phyloP scores from a whole-genome alignment of 2,329 filamentous ascomycete genomes.

The Claviceps humidiphila region DNA sequence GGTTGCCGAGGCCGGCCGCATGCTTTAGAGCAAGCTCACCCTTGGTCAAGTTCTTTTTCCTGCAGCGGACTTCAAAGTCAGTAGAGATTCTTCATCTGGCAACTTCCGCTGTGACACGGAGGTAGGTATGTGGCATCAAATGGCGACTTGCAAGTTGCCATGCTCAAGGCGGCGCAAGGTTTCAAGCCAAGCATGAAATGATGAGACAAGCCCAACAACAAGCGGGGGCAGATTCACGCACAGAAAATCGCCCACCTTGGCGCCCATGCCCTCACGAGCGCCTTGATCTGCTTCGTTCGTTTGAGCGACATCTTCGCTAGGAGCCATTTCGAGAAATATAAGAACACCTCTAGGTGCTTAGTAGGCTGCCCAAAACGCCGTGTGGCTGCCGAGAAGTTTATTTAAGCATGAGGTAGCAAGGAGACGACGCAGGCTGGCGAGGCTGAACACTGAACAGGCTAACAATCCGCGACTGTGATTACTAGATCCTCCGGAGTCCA shows the following conservation, averaged over 20 bases:
- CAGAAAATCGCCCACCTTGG: slow-evolving; percentile 20
- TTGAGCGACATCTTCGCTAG: not conserved
- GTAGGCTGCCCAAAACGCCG: not conserved
- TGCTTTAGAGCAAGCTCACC: slow-evolving; percentile 23
- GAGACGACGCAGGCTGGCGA: not conserved
- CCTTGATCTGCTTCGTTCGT: not conserved
- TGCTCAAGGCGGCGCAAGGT: not conserved
- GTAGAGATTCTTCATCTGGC: slow-evolving; percentile 3
- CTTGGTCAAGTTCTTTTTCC: slow-evolving; percentile 20
- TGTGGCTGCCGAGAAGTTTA: not conserved
- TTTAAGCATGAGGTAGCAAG: not conserved
- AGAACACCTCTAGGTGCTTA: not conserved
- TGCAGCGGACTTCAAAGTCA: slow-evolving; percentile 2
- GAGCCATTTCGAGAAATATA: not conserved
- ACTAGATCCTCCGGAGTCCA: not conserved
- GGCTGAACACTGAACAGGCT: not conserved
- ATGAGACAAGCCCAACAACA: not conserved
- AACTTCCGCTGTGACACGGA: not conserved
- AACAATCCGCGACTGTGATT: not conserved
- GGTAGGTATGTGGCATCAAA: not conserved
- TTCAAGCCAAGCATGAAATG: not conserved
- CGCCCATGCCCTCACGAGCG: slow-evolving; percentile 15
- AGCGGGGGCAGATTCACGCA: slow-evolving; percentile 13
- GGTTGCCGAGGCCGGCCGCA: slow-evolving; percentile 18
- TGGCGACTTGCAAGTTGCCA: not conserved